A percentile compares a stretch with the other conserved stretches of the same genome.
phyloP scores from a whole-genome alignment of 2,329 filamentous ascomycete genomes.

The Parafenestella ontariensis region DNA sequence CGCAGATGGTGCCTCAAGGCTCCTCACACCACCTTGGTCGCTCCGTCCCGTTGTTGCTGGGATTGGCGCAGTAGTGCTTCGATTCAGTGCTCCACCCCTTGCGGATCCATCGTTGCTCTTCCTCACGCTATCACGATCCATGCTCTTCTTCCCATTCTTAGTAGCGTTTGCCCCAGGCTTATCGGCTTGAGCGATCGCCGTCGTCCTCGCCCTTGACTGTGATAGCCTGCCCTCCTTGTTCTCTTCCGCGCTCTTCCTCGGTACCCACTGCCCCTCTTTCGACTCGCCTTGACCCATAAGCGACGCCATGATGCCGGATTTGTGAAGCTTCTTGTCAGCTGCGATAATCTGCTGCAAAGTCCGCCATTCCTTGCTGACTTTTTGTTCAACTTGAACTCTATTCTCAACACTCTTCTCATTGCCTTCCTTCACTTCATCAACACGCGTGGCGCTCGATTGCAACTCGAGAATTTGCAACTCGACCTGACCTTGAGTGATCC shows the following conservation, averaged over 20 bases:
- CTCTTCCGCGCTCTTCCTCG: conserved; percentile 32
- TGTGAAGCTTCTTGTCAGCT: conserved; percentile 35
- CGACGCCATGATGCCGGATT: conserved; percentile 31
- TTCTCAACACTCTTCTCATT: conserved; percentile 17
- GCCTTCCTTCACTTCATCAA: conserved; percentile 12
- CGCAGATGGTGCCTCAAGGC: conserved; percentile 2
- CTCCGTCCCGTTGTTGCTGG: conserved; percentile 11
- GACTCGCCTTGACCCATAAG: conserved; percentile 32
- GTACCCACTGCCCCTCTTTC: conserved; percentile 38
- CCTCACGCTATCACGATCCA: conserved; percentile 15
- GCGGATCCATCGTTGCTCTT: conserved; percentile 17
- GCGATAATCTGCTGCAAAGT: conserved; percentile 28
- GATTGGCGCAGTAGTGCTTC: conserved; percentile 30
- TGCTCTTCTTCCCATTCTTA: conserved; percentile 10
- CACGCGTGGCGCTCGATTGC: conserved; percentile 8
- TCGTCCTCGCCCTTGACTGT: conserved; percentile 16
- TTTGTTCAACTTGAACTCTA: conserved; percentile 41
- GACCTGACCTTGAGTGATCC: conserved; percentile 63
- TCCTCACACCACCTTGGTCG: conserved; percentile 2
- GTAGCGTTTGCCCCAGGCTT: conserved; percentile 5
- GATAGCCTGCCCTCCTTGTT: conserved; percentile 3
- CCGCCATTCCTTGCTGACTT: conserved; percentile 32
- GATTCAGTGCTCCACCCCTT: conserved; percentile 9
- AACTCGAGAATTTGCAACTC: conserved; percentile 33
- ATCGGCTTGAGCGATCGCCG: conserved; percentile 12